phyloP scores from a whole-genome alignment of 495 filamentous ascomycete species.

The Parachaetomium inaequale region DNA sequence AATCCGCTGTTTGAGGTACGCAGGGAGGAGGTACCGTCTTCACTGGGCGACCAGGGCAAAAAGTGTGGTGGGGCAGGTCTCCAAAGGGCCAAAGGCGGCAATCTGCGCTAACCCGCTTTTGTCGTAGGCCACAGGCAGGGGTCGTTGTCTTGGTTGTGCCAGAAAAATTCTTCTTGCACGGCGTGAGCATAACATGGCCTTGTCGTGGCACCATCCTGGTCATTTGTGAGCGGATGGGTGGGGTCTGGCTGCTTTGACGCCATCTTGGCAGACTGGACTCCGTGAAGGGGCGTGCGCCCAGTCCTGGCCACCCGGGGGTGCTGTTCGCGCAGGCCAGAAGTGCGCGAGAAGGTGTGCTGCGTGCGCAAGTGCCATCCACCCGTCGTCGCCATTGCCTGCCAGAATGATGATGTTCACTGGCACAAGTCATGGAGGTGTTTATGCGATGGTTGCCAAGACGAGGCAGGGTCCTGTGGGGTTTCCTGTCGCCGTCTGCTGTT shows the following conservation, averaged over 20 bases:
- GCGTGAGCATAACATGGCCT: constrained; percentile 32
- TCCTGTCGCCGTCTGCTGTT: constrained; percentile 6
- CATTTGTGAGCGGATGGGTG: constrained; percentile 27
- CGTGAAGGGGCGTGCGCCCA: constrained; percentile 12
- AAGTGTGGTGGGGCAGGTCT: constrained; percentile 25
- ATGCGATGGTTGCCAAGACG: constrained; percentile 9
- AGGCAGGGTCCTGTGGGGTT: not conserved
- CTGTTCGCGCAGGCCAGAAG: constrained; percentile 12
- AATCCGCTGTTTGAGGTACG: constrained; percentile 16
- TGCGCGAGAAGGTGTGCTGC: constrained; percentile 18
- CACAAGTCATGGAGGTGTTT: not conserved
- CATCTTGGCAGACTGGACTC: constrained; percentile 16
- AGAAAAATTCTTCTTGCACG: constrained; percentile 23
- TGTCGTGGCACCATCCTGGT: constrained; percentile 37
- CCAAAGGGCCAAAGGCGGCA: constrained; percentile 30
- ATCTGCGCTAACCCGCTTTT: constrained; percentile 32
- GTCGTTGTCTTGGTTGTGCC: constrained; percentile 25
- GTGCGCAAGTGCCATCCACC: constrained; percentile 16
- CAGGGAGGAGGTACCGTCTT: constrained; percentile 14
- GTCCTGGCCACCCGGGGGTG: not conserved
- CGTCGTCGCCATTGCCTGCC: constrained; percentile 9
- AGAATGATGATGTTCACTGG: not conserved
- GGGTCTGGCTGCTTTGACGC: constrained; percentile 24
- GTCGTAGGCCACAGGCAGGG: constrained; percentile 27
- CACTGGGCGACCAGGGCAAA: constrained; percentile 20